Base-by-base conservation (phyloP, 768 basidiomycete species). In the Xerocomellus chrysenteron region DNA sequence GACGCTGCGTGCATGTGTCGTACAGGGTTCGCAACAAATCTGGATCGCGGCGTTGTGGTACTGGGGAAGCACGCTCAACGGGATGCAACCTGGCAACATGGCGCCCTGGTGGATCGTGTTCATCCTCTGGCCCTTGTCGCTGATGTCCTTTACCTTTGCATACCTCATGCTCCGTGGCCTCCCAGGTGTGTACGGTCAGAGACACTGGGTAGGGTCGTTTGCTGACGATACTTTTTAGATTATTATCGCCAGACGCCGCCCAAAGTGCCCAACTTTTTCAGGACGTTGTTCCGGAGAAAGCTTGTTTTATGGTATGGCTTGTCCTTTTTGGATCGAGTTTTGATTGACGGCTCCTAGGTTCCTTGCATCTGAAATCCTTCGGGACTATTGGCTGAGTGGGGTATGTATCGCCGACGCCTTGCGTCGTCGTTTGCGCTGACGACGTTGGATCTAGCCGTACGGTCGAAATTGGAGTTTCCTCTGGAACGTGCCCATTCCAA, bases 1-100 rank as follows among this genome's bases (percentile, higher is more conserved):
- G 94, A 90, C 87, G 32, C 69, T 94, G 56, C 83, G 94, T 33
- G 94, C 94, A 13, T 95, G 93, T 69, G 76, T 95, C 58, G 94
- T 97, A 0, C 94, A 97, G 74, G 94, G 94, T 40, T 89, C 93
- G 11, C 94, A 97, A 63, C 94, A 96, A 73, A 84, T 97, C 39
- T 97, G 94, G 94, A 88, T 96, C 14, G 90, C 94, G 4, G 94
- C 90, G 9, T 75, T 97, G 37, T 97, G 94, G 94, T 97, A 92
- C 67, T 97, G 94, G 94, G 94, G 94, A 61, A 84, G 87, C 72
- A 82, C 83, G 33, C 76, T 97, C 56, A 88, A 89, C 68, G 75
- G 78, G 9, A 75, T 76, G 21, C 43, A 73, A 47, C 76, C 82
- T 42, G 77, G 74, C 45, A 80, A 81, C 62, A 69, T 81, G 40